Evolutionary conservation across 805 yeast genomes (phyloP), one percentile per base, ranked within the genome.

Genomic region (Kurtzmaniella fragi): DNA sequence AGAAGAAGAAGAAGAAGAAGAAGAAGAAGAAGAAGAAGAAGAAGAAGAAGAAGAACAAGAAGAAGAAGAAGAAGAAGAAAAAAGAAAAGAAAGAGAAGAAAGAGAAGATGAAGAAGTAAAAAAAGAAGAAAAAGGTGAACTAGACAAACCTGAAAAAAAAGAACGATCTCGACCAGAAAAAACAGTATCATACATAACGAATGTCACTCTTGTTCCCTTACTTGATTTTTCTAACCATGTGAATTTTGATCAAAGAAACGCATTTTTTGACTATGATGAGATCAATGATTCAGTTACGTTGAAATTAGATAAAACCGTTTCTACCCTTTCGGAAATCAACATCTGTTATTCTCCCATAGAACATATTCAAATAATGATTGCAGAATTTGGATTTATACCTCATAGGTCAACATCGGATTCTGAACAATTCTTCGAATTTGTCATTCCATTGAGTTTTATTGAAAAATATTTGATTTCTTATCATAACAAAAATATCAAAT

Each of bases 1-100:
- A 83, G 41, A n/a, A n/a, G n/a, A n/a, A n/a, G n/a, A n/a, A n/a
- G n/a, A n/a, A n/a, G n/a, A n/a, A n/a, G n/a, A n/a, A 77, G 76
- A 44, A 88, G 65, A 55, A 32, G 47, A 48, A 8, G 46, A 35
- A 8, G 49, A 44, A 28, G 51, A 49, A 26, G 54, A 47, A 15
- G 57, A 45, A n/a, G 45, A 40, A 23, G 13, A 70, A 45, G 74
- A 73, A 44, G 78, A 77, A 37, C 75, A 67, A 9, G 78, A 74
- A 38, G 71, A 67, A 8, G 67, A 63, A 52, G 82, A 67, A 56
- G 89, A 83, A 42, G 89, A 81, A 17, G 88, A 77, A n/a, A n/a
- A n/a, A n/a, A n/a, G n/a, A n/a, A n/a, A n/a, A 34, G 79, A 77
- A 84, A 42, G 95, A 86, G 61, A 80, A 81, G 61, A 85, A 55